Evolutionary conservation across 768 basidiomycete genomes (phyloP), one percentile per base, ranked within the genome.

Genomic region (Boletus patriciae): DNA sequence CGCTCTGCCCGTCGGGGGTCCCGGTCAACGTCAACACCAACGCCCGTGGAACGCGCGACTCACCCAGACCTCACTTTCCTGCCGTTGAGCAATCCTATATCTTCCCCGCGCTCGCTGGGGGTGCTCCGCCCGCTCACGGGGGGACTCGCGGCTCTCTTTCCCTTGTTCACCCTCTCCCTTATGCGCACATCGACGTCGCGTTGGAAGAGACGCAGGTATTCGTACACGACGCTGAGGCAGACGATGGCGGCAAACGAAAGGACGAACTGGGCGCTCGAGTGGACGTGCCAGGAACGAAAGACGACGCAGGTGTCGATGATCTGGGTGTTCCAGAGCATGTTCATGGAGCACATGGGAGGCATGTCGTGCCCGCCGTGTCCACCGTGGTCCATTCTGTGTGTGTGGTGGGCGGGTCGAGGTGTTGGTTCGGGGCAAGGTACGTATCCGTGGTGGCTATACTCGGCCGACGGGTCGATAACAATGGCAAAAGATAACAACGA

Each of bases 241-340:
- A 86, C 78, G 70, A 94, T 84, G 53, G 75, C 80, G 59, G 85
- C 43, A 70, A 83, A 86, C 25, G 90, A 91, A 57, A 86, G 59
- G 58, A 85, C 59, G 68, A 94, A 91, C 25, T 75, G 70, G 55
- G 76, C 59, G 48, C 69, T 74, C 23, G 85, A 80, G 58, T 66
- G 74, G 63, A 94, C 83, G 74, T 92, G 90, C 89, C 91, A 94
- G 59, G 80, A 78, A 15, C 67, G 74, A 75, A 92, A 92, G 74
- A 94, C 86, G 73, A 92, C 78, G 75, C 90, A 93, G 44, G 90
- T 90, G 74, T 90, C 78, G 69, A 85, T 72, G 63, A 90, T 81
- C 53, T 92, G 83, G 38, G 88, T 88, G 73, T 92, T 92, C 88
- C 90, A 92, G 64, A 93, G 83, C 91, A 93, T 93, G 71, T 90